Conservation (phyloP, 306 rosid species). For the Lablab purpureus region DNA sequence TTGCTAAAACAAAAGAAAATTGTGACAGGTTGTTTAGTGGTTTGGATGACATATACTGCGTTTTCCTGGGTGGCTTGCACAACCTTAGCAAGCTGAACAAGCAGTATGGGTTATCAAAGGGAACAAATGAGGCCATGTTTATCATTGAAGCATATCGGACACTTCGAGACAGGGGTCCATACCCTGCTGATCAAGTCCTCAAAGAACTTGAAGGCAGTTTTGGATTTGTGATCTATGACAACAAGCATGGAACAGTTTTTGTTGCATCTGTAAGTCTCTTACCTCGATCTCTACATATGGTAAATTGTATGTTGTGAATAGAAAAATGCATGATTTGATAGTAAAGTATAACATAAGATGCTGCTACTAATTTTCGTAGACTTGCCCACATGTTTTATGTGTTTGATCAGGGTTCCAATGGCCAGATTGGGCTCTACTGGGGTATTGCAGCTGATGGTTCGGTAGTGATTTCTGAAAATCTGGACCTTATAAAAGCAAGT, state of each 20-base stretch:
- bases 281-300: neutral
- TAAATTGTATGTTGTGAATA: neutral
- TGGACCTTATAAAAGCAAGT: constrained; percentile 74
- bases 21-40: constrained; percentile 80
- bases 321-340: constrained; percentile 3
- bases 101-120: constrained; percentile 84
- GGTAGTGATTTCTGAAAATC: constrained; percentile 72
- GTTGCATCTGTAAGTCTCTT: constrained; percentile 67
- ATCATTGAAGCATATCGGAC: constrained; percentile 85
- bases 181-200: constrained; percentile 96
- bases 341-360: neutral
- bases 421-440: constrained; percentile 72
- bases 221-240: constrained; percentile 80
- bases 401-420: constrained; percentile 74
- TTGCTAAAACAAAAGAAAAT: constrained; percentile 22
- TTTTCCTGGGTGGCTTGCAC: constrained; percentile 72
- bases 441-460: constrained; percentile 90
- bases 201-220: constrained; percentile 86
- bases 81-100: constrained; percentile 72
- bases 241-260: constrained; percentile 69
- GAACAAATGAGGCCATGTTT: constrained; percentile 77
- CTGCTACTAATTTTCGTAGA: neutral
- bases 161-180: constrained; percentile 88
- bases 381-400: constrained; percentile 22
- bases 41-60: constrained; percentile 80